Base-by-base conservation (phyloP, 805 yeast species). In the Candida fluviatilis region DNA sequence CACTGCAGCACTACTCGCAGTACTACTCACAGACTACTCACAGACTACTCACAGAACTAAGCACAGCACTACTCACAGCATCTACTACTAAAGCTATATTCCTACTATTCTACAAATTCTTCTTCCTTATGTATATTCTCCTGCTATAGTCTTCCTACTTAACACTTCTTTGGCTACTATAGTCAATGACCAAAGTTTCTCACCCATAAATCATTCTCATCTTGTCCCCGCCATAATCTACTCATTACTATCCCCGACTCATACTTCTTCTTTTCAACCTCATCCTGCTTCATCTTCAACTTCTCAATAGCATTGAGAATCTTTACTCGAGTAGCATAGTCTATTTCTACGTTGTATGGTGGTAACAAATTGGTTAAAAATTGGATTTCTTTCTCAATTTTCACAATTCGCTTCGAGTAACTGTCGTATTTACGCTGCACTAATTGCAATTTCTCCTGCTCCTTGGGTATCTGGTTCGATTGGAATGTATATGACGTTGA, bases 151-250 rank as follows among this genome's bases (percentile, higher is more conserved):
- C n/a, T n/a, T n/a, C n/a, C n/a, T n/a, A n/a, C n/a, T n/a, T n/a
- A n/a, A n/a, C n/a, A n/a, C n/a, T n/a, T n/a, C n/a, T n/a, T n/a
- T n/a, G n/a, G n/a, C n/a, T n/a, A n/a, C n/a, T n/a, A 21, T 6
- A 21, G 8, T 19, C 23, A 33, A 8, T 33, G 35, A 14, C 35
- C 45, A 33, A 44, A 41, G 7, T 46, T 51, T 34, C 69, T 53
- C 19, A 68, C 71, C 72, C 72, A 68, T 30, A 67, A 60, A 35
- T 65, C 70, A 40, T 57, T 63, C 35, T 64, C 70, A 40, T 66
- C 71, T 35, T 57, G 57, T 28, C 52, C 69, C 37, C 74, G 54
- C 71, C 72, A 66, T 45, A 66, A 56, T 35, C 73, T 56, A 42
- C 71, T 65, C 27, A 68, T 57, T 18, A 65, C 54, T 25, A 66